These are phyloP conservation scores for Clavispora santaluciae DNA, from an alignment of 805 yeast species.

Conservation along the genomic window DNA sequence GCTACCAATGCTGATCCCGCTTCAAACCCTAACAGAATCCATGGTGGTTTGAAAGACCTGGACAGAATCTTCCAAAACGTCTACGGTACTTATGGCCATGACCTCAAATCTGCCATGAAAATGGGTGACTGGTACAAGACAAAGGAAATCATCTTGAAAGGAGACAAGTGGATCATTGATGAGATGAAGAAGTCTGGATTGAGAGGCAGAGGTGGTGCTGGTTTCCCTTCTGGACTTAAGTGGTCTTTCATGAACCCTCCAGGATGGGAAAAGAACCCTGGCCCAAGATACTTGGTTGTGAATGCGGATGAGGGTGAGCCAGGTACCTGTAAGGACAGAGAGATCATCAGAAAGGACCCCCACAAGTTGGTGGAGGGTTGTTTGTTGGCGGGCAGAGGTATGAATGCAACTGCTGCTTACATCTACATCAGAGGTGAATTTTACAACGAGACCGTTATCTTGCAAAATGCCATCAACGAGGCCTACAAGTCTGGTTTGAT, in stretches of 20 bases:
- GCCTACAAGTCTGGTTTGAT: conserved; percentile 76
- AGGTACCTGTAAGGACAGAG: conserved; percentile 90
- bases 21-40: conserved; percentile 46
- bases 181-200: conserved; percentile 81
- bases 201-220: conserved; percentile 93
- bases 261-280: conserved; percentile 86
- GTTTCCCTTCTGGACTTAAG: conserved; percentile 85
- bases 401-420: conserved; percentile 92
- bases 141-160: conserved; percentile 76
- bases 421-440: conserved; percentile 90
- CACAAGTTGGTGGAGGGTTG: conserved; percentile 93
- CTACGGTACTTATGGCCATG: conserved; percentile 70
- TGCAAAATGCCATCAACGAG: conserved; percentile 82
- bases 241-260: conserved; percentile 96
- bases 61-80: conserved; percentile 87
- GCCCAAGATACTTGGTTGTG: conserved; percentile 86
- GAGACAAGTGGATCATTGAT: conserved; percentile 86
- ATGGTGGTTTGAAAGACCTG: conserved; percentile 75
- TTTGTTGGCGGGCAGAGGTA: conserved; percentile 80
- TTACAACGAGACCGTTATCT: conserved; percentile 68
- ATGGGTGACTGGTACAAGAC: conserved; percentile 94
- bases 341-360: conserved; percentile 86
- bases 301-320: conserved; percentile 96
- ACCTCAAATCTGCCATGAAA: conserved; percentile 64
- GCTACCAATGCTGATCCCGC: conserved; percentile 47